These are phyloP conservation scores for Vachellia pachyceras DNA, from an alignment of 306 rosid genomes.

Conservation along the genomic window DNA sequence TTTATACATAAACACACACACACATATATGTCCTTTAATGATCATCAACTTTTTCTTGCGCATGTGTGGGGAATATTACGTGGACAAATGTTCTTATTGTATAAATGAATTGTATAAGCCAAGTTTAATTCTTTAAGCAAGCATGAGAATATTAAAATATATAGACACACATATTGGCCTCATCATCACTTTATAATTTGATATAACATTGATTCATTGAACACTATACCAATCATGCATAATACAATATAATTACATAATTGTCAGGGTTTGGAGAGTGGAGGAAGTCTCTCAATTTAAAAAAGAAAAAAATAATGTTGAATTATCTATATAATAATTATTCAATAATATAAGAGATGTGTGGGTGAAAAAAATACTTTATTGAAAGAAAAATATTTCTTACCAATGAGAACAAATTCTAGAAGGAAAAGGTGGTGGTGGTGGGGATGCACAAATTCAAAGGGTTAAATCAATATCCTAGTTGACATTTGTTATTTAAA, in stretches of 20 bases:
- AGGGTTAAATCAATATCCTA: conserved; percentile 55
- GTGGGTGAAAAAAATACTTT: neutral
- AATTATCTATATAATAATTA: neutral
- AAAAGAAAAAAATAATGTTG: neutral
- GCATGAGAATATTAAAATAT: neutral
- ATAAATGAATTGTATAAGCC: neutral
- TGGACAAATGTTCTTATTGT: neutral
- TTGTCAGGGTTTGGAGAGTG: conserved; percentile 5
- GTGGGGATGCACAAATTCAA: conserved; percentile 38
- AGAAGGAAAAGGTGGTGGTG: conserved; percentile 38
- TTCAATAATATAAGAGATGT: conserved; percentile 15
- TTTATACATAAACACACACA: too few relatives aligned
- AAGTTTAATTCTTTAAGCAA: neutral
- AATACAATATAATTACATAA: neutral
- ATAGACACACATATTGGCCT: too few relatives aligned
- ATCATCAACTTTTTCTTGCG: neutral
- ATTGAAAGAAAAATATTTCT: conserved; percentile 16
- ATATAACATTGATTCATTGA: neutral
- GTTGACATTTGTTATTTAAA: conserved; percentile 50
- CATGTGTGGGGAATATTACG: conserved; percentile 21
- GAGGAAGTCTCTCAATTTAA: conserved; percentile 1
- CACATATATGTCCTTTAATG: neutral
- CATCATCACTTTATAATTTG: too few relatives aligned
- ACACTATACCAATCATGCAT: conserved; percentile 3
- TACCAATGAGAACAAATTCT: conserved; percentile 47